Conservation (phyloP, 2,329 filamentous ascomycete species). For the Ophiocordyceps camponoti-leonardi region DNA sequence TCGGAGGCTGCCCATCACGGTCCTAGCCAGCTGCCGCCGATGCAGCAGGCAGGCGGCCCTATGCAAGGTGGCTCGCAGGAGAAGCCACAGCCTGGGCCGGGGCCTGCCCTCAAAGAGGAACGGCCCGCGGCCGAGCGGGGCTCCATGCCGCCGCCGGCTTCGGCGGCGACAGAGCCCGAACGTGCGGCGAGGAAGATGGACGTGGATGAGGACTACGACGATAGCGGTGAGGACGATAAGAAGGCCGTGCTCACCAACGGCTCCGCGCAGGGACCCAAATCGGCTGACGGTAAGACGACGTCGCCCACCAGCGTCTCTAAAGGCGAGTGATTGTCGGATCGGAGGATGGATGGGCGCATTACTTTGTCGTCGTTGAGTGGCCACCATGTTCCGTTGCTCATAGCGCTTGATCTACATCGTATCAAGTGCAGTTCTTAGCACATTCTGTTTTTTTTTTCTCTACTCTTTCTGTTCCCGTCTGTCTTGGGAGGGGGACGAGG, state of each 20-base stretch:
- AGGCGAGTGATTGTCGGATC: slow-evolving; percentile 18
- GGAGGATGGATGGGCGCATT: neutral
- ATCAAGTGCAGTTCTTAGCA: too few species aligned
- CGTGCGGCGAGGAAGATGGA: slow-evolving; percentile 85
- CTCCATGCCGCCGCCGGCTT: slow-evolving; percentile 27
- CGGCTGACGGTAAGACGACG: slow-evolving; percentile 33
- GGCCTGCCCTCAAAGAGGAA: slow-evolving; percentile 37
- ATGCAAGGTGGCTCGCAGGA: slow-evolving; percentile 20
- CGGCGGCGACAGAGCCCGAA: slow-evolving; percentile 52
- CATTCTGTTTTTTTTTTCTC: neutral
- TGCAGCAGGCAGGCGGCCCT: slow-evolving; percentile 41
- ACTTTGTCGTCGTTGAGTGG: neutral
- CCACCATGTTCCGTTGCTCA: neutral
- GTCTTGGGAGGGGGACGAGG: slow-evolving; percentile 1
- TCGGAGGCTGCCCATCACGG: slow-evolving; percentile 80
- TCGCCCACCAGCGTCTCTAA: slow-evolving; percentile 30
- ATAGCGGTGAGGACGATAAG: slow-evolving; percentile 77
- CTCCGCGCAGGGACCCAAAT: slow-evolving; percentile 27
- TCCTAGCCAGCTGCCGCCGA: slow-evolving; percentile 38
- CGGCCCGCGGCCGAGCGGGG: slow-evolving; percentile 25
- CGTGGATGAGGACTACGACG: slow-evolving; percentile 93
- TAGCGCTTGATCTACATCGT: neutral
- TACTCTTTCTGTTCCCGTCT: slow-evolving; percentile 7
- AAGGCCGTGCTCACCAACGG: slow-evolving; percentile 29
- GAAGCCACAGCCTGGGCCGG: slow-evolving; percentile 14